phyloP scores from a whole-genome alignment of 2,329 filamentous ascomycete species.

The Aspergillus ochraceoroseus region DNA sequence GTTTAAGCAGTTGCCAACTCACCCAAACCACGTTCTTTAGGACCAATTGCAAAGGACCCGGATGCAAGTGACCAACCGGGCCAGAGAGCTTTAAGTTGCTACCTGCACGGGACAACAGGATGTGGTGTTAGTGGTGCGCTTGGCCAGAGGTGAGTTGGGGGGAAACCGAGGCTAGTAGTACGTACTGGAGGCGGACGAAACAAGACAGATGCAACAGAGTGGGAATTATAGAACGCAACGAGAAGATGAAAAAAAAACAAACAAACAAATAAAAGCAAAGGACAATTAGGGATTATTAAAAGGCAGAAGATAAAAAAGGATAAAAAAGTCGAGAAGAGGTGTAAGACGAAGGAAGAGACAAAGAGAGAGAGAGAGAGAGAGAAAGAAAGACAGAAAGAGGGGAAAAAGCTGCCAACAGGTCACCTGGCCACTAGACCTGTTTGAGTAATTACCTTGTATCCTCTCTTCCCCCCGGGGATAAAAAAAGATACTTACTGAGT shows the following conservation, averaged over 20 bases:
- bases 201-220: constrained; percentile 6
- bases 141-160: constrained; percentile 3
- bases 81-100: background rate
- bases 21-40: constrained; percentile 9
- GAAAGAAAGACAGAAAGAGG: constrained; percentile 21
- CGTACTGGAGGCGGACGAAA: too few relatives aligned
- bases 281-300: too few relatives aligned
- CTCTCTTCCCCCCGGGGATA: too few relatives aligned
- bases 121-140: constrained; percentile 8
- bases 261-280: too few relatives aligned
- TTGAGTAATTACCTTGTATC: constrained; percentile 11
- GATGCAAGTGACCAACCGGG: constrained; percentile 4
- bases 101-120: constrained; percentile 4
- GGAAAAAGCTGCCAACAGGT: constrained; percentile 9
- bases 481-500: too few relatives aligned
- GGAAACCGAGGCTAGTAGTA: background rate
- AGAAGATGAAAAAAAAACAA: background rate
- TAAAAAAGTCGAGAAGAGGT: constrained; percentile 4
- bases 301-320: too few relatives aligned
- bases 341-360: constrained; percentile 14
- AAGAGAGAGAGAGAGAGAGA: constrained; percentile 23
- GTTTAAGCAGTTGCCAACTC: constrained; percentile 8
- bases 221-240: background rate
- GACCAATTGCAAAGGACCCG: constrained; percentile 9
- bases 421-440: constrained; percentile 11